These are phyloP conservation scores for Gossypium bickii DNA, from an alignment of 345 rosid species.

Conservation along the genomic window DNA sequence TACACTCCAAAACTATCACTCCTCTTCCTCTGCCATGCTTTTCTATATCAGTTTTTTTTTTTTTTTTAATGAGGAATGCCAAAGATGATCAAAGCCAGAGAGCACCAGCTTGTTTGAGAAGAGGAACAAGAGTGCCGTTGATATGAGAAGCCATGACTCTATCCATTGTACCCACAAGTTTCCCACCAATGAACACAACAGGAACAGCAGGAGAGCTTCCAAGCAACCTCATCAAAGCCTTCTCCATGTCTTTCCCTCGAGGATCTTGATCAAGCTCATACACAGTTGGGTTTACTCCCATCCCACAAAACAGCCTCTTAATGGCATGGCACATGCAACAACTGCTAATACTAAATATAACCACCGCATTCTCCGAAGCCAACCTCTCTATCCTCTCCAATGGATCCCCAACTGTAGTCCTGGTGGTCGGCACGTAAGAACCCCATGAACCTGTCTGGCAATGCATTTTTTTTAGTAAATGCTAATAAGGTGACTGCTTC, in stretches of 20 bases:
- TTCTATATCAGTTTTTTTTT: conserved; percentile 4
- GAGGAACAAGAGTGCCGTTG: conserved; percentile 89
- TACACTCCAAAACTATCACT: conserved; percentile 23
- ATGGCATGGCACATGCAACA: conserved; percentile 98
- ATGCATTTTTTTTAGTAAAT: conserved; percentile 37
- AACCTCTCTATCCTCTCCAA: conserved; percentile 55
- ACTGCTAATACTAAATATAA: conserved; percentile 76
- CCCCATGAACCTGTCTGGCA: conserved; percentile 53
- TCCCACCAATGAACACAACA: conserved; percentile 90
- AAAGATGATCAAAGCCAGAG: conserved; percentile 63
- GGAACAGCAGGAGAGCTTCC: conserved; percentile 68
- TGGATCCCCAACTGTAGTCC: conserved; percentile 31
- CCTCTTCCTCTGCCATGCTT: conserved; percentile 34
- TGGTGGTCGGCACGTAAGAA: conserved; percentile 33
- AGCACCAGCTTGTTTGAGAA: conserved; percentile 87
- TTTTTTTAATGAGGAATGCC: too few relatives aligned
- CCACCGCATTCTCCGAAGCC: conserved; percentile 85
- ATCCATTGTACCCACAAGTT: conserved; percentile 88
- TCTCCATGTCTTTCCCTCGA: conserved; percentile 58
- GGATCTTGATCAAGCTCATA: conserved; percentile 88
- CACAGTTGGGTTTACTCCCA: conserved; percentile 93
- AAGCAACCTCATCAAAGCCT: conserved; percentile 55
- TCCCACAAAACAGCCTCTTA: conserved; percentile 75
- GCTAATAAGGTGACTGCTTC: background rate
- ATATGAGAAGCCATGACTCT: conserved; percentile 92